These are phyloP conservation scores for Tremella yokohamensis DNA, from an alignment of 768 basidiomycete genomes.

Conservation along the genomic window DNA sequence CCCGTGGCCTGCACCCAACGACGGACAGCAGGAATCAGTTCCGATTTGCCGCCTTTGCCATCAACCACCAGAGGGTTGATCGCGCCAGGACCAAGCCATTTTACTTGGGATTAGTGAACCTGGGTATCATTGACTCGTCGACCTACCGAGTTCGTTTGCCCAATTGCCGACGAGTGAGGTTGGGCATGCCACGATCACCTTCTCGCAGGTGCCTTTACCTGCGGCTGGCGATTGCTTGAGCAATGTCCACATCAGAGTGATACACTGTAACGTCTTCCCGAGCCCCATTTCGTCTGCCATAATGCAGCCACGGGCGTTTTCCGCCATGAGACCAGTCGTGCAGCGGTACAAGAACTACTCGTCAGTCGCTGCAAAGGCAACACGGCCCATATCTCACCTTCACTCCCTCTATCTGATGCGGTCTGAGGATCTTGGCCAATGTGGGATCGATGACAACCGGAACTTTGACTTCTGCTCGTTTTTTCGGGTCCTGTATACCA, in stretches of 20 bases:
- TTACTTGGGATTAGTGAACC: conserved; percentile 58
- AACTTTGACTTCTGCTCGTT: conserved; percentile 68
- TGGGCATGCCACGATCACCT: conserved; percentile 95
- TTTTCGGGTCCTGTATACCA: conserved; percentile 53
- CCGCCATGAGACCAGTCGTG: conserved; percentile 85
- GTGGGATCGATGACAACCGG: conserved; percentile 94
- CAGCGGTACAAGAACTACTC: conserved; percentile 88
- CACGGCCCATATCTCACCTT: conserved; percentile 60
- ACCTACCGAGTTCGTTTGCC: conserved; percentile 88
- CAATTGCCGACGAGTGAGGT: conserved; percentile 96
- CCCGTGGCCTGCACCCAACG: conserved; percentile 88
- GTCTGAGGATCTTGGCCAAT: conserved; percentile 79
- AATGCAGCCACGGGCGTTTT: conserved; percentile 82
- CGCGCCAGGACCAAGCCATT: conserved; percentile 85
- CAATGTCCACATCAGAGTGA: conserved; percentile 89
- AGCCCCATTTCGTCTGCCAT: conserved; percentile 99
- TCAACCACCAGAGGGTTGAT: conserved; percentile 83
- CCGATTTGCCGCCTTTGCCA: conserved; percentile 82
- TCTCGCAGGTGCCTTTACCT: conserved; percentile 84
- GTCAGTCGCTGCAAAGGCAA: conserved; percentile 13
- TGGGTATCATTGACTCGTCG: neutral
- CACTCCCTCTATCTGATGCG: conserved; percentile 97
- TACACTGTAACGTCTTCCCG: conserved; percentile 92
- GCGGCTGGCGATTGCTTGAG: conserved; percentile 90
- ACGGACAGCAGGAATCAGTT: conserved; percentile 70